Evolutionary conservation across 257 asterid species (phyloP).

Genomic region (Scutellaria galericulata): DNA sequence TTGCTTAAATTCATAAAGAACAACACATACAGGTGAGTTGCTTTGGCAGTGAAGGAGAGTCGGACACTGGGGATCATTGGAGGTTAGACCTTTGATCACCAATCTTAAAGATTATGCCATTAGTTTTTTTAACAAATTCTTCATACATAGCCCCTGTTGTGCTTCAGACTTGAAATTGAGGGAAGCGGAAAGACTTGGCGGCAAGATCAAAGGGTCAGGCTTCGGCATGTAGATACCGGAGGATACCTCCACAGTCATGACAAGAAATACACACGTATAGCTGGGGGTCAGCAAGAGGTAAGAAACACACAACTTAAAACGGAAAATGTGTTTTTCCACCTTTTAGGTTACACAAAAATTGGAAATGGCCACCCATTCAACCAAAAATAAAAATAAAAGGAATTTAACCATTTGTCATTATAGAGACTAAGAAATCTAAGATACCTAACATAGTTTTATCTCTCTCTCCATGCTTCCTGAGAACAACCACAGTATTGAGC

Average conservation of each 20-base stretch:
- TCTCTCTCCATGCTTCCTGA: too few species aligned
- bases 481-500: too few species aligned
- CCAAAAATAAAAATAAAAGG: too few species aligned
- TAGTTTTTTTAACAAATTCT: not conserved
- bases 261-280: constrained; percentile 94
- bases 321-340: not conserved
- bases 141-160: constrained; percentile 7
- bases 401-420: too few species aligned
- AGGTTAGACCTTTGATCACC: constrained; percentile 50
- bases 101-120: not conserved
- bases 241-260: constrained; percentile 98
- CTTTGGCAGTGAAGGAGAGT: constrained; percentile 80
- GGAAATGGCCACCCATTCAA: not conserved
- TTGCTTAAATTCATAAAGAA: constrained; percentile 18
- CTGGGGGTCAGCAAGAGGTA: constrained; percentile 99
- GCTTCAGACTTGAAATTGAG: constrained; percentile 82
- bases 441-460: too few species aligned
- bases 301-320: constrained; percentile 18
- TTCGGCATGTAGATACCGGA: constrained; percentile 81
- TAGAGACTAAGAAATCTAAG: too few species aligned
- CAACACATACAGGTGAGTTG: constrained; percentile 78
- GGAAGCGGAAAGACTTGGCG: constrained; percentile 97
- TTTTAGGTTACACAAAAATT: not conserved
- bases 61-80: constrained; percentile 97
- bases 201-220: constrained; percentile 95